A percentile compares a stretch with the other conserved stretches of the same genome.
These are phyloP conservation scores for Trypanosoma lewisi DNA, from an alignment of 208 protist genomes.

Conservation along the genomic window DNA sequence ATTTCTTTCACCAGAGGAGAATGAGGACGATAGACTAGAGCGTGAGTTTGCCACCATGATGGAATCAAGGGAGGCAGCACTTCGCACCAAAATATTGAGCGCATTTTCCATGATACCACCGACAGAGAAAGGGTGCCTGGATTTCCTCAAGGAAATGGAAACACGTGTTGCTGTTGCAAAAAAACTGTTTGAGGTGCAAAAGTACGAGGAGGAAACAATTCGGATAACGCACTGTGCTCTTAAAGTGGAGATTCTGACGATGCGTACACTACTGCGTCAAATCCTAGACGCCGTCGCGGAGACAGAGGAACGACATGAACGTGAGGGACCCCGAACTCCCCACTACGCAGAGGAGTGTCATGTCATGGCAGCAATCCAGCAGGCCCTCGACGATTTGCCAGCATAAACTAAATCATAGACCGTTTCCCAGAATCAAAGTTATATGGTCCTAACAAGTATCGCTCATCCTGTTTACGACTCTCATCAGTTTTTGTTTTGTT, in stretches of 20 bases:
- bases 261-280: constrained; percentile 41
- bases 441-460: too few relatives aligned
- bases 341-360: constrained; percentile 31
- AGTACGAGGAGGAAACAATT: constrained; percentile 69
- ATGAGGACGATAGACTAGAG: constrained; percentile 15
- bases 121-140: constrained; percentile 29
- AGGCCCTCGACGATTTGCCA: constrained; percentile 29
- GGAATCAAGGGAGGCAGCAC: constrained; percentile 15
- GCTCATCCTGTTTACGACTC: background rate
- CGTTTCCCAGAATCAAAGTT: too few relatives aligned
- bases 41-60: constrained; percentile 26
- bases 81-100: constrained; percentile 24
- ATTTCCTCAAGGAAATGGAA: constrained; percentile 41
- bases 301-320: constrained; percentile 26
- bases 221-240: constrained; percentile 50
- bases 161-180: constrained; percentile 38
- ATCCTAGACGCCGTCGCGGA: constrained; percentile 23
- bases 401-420: constrained; percentile 8
- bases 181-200: constrained; percentile 53
- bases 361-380: constrained; percentile 23
- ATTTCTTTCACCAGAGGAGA: constrained; percentile 13
- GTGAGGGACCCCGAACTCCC: constrained; percentile 14
- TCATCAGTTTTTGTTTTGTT: background rate
- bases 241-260: constrained; percentile 45
- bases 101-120: constrained; percentile 20